These are phyloP conservation scores for Helianthus tuberosus DNA, from an alignment of 129 eudicot species.

Conservation along the genomic window DNA sequence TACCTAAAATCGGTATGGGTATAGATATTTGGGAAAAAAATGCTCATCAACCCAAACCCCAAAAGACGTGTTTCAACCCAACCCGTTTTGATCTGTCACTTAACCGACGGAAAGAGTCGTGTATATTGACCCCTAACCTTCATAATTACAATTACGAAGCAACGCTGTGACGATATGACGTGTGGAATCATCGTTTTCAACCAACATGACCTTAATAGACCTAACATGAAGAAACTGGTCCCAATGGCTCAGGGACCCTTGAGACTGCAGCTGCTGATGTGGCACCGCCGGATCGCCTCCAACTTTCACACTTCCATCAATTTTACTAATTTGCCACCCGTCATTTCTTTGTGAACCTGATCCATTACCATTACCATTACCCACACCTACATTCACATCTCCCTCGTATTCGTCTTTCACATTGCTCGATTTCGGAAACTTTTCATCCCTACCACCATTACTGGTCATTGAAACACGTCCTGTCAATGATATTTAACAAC, in stretches of 20 bases:
- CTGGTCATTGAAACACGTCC: slow-evolving; percentile 58
- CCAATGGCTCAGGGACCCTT: slow-evolving; percentile 60
- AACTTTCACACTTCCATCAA: slow-evolving; percentile 28
- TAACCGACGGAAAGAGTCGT: background rate
- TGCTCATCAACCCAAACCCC: background rate
- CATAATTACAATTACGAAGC: slow-evolving; percentile 80
- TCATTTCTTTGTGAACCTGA: slow-evolving; percentile 19
- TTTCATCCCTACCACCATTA: slow-evolving; percentile 39
- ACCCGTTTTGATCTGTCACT: background rate
- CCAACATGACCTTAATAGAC: slow-evolving; percentile 77
- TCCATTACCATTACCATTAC: slow-evolving; percentile 24
- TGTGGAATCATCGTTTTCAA: slow-evolving; percentile 82
- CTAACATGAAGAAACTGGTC: slow-evolving; percentile 72
- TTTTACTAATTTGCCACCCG: slow-evolving; percentile 31
- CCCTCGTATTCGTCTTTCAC: slow-evolving; percentile 35
- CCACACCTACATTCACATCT: slow-evolving; percentile 38
- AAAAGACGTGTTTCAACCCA: slow-evolving; percentile 3
- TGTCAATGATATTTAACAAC: slow-evolving; percentile 50
- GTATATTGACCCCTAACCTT: slow-evolving; percentile 50
- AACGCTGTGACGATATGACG: slow-evolving; percentile 81
- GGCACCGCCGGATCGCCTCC: slow-evolving; percentile 24
- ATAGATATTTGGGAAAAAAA: too few species aligned
- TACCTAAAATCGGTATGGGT: too few species aligned
- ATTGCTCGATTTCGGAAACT: slow-evolving; percentile 19
- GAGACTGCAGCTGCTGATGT: slow-evolving; percentile 53